A percentile compares a stretch with the other conserved stretches of the same genome.
These are phyloP conservation scores for Paratinospora sagittata DNA, from an alignment of 164 flowering plant genomes.

Conservation along the genomic window DNA sequence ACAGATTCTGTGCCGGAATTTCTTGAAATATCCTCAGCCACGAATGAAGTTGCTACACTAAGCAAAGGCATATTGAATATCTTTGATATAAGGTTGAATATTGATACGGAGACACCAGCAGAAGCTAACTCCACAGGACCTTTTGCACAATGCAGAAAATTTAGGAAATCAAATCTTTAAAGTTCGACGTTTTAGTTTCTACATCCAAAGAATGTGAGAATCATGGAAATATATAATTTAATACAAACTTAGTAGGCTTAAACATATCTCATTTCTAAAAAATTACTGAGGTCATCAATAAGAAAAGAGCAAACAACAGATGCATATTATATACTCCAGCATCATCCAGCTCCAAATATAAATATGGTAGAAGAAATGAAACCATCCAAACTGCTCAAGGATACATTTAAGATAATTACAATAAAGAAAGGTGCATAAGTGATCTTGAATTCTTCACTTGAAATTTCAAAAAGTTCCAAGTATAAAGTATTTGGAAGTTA, in stretches of 20 bases:
- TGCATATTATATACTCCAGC: not conserved
- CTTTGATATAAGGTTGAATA: conserved; percentile 84
- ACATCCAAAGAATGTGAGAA: conserved; percentile 9
- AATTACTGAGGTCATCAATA: not conserved
- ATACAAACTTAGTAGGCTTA: not conserved
- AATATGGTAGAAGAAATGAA: not conserved
- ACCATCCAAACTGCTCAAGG: not conserved
- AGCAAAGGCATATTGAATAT: conserved; percentile 94
- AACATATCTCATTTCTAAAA: not conserved
- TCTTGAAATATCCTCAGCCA: too few species aligned
- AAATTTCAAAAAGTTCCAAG: not conserved
- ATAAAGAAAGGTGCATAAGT: not conserved
- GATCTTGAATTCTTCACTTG: too few species aligned
- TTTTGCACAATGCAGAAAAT: conserved; percentile 18
- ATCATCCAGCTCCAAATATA: not conserved
- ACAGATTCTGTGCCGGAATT: too few species aligned
- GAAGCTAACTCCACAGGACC: conserved; percentile 93
- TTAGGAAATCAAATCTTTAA: not conserved
- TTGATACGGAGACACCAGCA: conserved; percentile 84
- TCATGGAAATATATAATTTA: not conserved
- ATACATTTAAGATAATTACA: not conserved
- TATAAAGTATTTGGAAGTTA: too few species aligned
- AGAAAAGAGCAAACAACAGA: not conserved
- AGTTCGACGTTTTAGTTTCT: not conserved
- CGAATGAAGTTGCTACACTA: conserved; percentile 95